phyloP scores from a whole-genome alignment of 1,284 basidiomycete genomes.

The Microbotryomycetes sp. region DNA sequence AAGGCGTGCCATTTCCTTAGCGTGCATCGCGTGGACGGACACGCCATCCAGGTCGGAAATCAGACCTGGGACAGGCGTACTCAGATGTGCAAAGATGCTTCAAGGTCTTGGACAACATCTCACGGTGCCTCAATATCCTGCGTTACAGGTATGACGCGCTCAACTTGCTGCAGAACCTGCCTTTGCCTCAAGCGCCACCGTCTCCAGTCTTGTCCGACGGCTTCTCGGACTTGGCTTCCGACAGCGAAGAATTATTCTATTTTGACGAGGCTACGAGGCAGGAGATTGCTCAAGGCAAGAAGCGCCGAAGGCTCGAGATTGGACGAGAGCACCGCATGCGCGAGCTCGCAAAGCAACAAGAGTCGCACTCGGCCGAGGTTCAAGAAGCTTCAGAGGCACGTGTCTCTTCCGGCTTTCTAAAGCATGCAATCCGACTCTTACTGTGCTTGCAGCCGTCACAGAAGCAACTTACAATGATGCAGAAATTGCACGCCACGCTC shows the following conservation, averaged over 20 bases:
- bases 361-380: background rate
- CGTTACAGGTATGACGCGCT: slow-evolving; percentile 26
- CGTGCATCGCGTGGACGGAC: background rate
- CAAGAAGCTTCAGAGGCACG: slow-evolving; percentile 3
- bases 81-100: background rate
- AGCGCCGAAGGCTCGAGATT: slow-evolving; percentile 7
- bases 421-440: background rate
- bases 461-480: slow-evolving; percentile 20
- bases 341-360: background rate
- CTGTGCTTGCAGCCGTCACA: slow-evolving; percentile 4
- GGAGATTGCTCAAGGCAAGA: slow-evolving; percentile 7
- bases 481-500: slow-evolving; percentile 18
- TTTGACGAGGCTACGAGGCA: slow-evolving; percentile 8
- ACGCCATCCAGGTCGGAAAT: background rate
- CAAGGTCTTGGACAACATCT: background rate
- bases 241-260: slow-evolving; percentile 26
- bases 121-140: background rate
- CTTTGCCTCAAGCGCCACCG: background rate
- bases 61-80: background rate
- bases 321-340: slow-evolving; percentile 18
- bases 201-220: background rate
- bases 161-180: slow-evolving; percentile 13
- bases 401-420: background rate
- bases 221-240: slow-evolving; percentile 18
- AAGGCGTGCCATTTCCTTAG: background rate